Conservation (phyloP, 1,139 yeast species). For the Meyerozyma elateridarum region DNA sequence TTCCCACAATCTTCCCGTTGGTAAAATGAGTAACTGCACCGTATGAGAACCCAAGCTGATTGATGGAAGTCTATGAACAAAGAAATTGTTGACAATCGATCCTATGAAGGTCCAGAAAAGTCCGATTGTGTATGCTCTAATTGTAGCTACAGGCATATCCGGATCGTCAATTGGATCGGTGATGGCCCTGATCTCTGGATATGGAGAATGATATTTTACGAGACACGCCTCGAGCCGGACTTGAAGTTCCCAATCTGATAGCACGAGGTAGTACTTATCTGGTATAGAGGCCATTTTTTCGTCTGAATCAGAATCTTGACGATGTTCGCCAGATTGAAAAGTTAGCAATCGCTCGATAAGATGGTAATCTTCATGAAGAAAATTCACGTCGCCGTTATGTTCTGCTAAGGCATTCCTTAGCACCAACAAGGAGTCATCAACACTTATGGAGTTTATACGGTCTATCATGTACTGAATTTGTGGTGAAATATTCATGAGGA, state of each 20-base stretch:
- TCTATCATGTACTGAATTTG: constrained; percentile 27
- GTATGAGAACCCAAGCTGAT: constrained; percentile 39
- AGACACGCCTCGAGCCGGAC: constrained; percentile 7
- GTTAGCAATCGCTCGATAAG: constrained; percentile 29
- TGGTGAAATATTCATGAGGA: constrained; percentile 16
- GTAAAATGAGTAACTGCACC: constrained; percentile 38
- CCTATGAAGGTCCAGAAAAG: constrained; percentile 42
- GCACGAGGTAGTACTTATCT: neutral
- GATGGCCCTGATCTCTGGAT: constrained; percentile 8
- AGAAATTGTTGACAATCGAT: constrained; percentile 39
- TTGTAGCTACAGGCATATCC: constrained; percentile 7
- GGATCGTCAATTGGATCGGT: constrained; percentile 9
- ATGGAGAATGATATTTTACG: constrained; percentile 8
- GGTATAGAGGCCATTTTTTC: neutral
- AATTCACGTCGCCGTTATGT: constrained; percentile 41
- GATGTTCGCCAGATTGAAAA: constrained; percentile 16
- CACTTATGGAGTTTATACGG: constrained; percentile 20
- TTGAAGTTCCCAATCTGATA: constrained; percentile 7
- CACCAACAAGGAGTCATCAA: constrained; percentile 26
- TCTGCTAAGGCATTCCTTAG: constrained; percentile 36
- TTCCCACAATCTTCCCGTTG: constrained; percentile 43
- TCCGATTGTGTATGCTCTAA: constrained; percentile 29
- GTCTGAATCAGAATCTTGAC: constrained; percentile 7
- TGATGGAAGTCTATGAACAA: constrained; percentile 41
- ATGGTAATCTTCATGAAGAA: constrained; percentile 31